Evolutionary conservation across 306 rosid genomes (phyloP).

Genomic region (Oxytropis ochrocephala): DNA sequence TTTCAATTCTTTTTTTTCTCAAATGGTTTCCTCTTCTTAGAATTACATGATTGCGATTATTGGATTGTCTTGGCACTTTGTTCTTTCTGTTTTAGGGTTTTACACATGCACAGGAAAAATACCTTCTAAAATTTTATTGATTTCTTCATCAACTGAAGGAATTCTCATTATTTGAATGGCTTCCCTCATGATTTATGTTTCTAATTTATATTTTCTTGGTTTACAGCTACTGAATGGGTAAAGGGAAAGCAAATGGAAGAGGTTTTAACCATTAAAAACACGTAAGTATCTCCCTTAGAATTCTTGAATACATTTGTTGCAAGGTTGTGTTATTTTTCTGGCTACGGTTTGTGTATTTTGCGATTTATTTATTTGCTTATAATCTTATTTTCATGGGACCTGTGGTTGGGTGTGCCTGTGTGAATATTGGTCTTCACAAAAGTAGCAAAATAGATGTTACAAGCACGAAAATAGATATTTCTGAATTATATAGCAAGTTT

Average conservation of each 20-base stretch:
- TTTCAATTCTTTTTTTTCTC: background rate
- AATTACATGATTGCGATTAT: background rate
- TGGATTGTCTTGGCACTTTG: background rate
- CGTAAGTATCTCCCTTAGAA: conserved; percentile 38
- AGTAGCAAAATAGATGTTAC: background rate
- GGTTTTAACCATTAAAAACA: conserved; percentile 69
- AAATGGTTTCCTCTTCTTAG: background rate
- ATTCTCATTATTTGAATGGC: background rate
- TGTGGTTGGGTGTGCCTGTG: background rate
- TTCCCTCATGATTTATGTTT: background rate
- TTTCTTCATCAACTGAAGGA: background rate
- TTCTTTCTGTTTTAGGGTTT: background rate
- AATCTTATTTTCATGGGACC: background rate
- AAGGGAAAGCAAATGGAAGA: conserved; percentile 94
- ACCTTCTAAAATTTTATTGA: background rate
- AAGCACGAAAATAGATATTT: background rate
- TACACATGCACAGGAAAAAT: background rate
- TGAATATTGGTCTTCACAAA: background rate
- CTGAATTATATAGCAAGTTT: background rate
- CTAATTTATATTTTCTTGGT: conserved; percentile 9
- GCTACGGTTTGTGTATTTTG: background rate
- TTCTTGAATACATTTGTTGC: background rate
- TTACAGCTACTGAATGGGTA: conserved; percentile 96
- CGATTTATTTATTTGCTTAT: background rate
- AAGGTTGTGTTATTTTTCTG: background rate